Evolutionary conservation across 192 early-diverging fungal genomes (phyloP).

Genomic region (Coemansia erecta): DNA sequence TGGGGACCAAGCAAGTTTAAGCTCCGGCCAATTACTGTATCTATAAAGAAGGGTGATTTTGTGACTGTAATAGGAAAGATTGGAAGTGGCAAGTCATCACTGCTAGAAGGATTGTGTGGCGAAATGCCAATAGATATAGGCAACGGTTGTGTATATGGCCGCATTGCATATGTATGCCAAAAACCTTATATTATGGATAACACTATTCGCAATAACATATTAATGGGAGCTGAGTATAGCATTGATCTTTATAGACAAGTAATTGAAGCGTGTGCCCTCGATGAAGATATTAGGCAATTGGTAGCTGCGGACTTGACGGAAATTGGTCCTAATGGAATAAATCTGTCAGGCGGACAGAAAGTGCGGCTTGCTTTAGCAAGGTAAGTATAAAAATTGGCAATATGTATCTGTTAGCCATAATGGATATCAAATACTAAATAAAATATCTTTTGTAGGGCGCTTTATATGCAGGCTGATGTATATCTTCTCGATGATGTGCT

Average conservation of each 20-base stretch:
- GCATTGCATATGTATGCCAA: slow-evolving; percentile 41
- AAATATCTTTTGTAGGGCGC: slow-evolving; percentile 47
- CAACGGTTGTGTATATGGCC: slow-evolving; percentile 64
- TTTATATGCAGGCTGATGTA: slow-evolving; percentile 60
- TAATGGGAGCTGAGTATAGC: slow-evolving; percentile 29
- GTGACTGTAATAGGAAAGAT: slow-evolving; percentile 56
- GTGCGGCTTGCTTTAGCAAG: slow-evolving; percentile 61
- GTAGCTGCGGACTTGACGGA: slow-evolving; percentile 45
- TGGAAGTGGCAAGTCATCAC: slow-evolving; percentile 60
- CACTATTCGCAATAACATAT: slow-evolving; percentile 44
- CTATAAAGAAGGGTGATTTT: slow-evolving; percentile 24
- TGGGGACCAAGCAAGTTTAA: slow-evolving; percentile 29
- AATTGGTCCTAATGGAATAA: slow-evolving; percentile 60
- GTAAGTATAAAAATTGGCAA: slow-evolving; percentile 13
- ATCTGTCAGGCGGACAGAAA: slow-evolving; percentile 63
- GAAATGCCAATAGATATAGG: slow-evolving; percentile 79
- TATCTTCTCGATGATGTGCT: slow-evolving; percentile 32
- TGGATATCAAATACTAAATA: not conserved
- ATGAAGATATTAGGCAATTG: slow-evolving; percentile 20
- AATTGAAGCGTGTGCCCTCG: slow-evolving; percentile 34
- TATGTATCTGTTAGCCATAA: not conserved
- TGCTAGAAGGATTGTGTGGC: slow-evolving; percentile 55
- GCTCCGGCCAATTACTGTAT: slow-evolving; percentile 6
- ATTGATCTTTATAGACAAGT: slow-evolving; percentile 18
- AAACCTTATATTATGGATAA: slow-evolving; percentile 47